Evolutionary conservation across 768 basidiomycete genomes (phyloP).

Genomic region (Trametes cubensis): DNA sequence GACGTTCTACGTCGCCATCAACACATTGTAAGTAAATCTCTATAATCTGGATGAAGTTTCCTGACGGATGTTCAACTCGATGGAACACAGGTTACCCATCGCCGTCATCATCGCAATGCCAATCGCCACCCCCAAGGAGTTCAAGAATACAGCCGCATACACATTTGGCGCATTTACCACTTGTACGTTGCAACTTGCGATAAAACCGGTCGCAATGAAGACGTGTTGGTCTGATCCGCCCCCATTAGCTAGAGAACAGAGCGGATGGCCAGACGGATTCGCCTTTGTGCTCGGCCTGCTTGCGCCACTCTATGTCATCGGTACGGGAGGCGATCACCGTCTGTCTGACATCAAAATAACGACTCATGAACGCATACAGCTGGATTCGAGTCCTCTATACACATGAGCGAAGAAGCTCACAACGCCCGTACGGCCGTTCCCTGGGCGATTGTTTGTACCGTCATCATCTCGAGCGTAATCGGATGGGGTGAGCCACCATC

Average conservation of each 20-base stretch:
- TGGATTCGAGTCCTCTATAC: conserved; percentile 52
- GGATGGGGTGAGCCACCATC: conserved; percentile 49
- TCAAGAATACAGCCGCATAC: conserved; percentile 61
- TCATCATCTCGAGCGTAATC: conserved; percentile 50
- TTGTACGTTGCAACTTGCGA: conserved; percentile 44
- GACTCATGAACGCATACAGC: neutral
- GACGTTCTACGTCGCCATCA: conserved; percentile 39
- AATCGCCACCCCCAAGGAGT: conserved; percentile 57
- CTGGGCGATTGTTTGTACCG: conserved; percentile 58
- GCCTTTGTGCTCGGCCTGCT: conserved; percentile 55
- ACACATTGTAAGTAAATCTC: conserved; percentile 34
- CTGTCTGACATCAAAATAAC: no score
- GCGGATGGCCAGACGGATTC: conserved; percentile 50
- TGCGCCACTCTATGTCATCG: conserved; percentile 48
- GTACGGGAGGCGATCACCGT: neutral
- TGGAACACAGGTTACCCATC: conserved; percentile 27
- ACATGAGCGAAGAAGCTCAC: conserved; percentile 63
- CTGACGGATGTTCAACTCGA: neutral
- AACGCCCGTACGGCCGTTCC: conserved; percentile 66
- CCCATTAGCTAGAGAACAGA: conserved; percentile 39
- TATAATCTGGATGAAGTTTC: neutral
- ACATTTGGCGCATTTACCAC: conserved; percentile 67
- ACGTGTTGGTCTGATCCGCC: neutral
- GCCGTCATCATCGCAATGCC: conserved; percentile 55
- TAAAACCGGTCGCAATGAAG: neutral